Evolutionary conservation across 148 eudicot species (phyloP), one percentile per base, ranked within the genome.

Genomic region (Silene uniflora): DNA sequence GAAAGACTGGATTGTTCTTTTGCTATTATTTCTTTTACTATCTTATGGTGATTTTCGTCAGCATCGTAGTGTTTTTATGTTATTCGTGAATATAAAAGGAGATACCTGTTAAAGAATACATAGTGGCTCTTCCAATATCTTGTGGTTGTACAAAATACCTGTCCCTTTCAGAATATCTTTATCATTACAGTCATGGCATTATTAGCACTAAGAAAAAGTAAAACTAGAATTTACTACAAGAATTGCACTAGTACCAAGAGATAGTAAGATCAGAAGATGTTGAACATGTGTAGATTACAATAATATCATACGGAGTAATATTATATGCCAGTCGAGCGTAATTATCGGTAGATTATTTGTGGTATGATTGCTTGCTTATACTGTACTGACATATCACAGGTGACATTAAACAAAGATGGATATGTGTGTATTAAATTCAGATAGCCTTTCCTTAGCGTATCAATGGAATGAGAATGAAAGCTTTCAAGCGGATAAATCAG

Each of bases 361-460:
- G 62, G 75, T 78, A 75, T 70, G 70, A 75, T 73, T 74, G 73
- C 73, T 25, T 80, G 75, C 76, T 64, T 23, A 54, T 46, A 69
- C 49, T 71, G 58, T 69, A 35, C 32, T 59, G 23, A 56, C 71
- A 79, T 69, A 49, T 32, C 35, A 62, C 70, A 52, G 59, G 55
- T 76, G 79, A 77, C 67, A 19, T 69, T 61, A 70, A 59, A 10
- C 61, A 67, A 47, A 64, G 75, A 56, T 42, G 46, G 75, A 58
- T 66, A 58, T 66, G 56, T 32, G 59, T 25, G 39, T 59, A 44
- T 62, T 42, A 44, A 25, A 75, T 47, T 55, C 70, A 42, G 72
- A 56, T 82, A 61, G 67, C 55, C 71, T 74, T 71, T 39, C 81
- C 63, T 82, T 74, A 62, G 52, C 72, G n/a, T 70, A 67, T 67